Percentiles rank a stretch among this genome's conserved stretches.
Evolutionary conservation across 306 rosid genomes (phyloP).

Genomic region (Oemleria cerasiformis): DNA sequence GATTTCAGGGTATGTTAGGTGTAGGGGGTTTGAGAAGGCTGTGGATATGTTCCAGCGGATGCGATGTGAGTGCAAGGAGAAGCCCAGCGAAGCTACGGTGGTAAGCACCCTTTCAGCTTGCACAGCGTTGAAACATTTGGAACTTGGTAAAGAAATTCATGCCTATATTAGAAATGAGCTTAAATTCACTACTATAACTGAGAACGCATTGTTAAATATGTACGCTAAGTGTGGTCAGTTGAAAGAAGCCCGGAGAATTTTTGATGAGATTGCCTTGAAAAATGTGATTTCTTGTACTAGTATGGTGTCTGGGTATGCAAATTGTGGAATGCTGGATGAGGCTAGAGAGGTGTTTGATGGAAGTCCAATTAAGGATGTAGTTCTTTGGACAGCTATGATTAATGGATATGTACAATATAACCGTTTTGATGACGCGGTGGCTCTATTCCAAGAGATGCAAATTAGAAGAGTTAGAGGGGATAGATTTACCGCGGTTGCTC

Average conservation of each 20-base stretch:
- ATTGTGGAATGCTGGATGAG: constrained; percentile 53
- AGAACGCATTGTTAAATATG: constrained; percentile 57
- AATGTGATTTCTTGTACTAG: constrained; percentile 77
- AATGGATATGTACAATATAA: constrained; percentile 71
- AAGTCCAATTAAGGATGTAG: constrained; percentile 57
- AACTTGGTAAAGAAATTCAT: constrained; percentile 64
- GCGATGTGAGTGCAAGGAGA: constrained; percentile 42
- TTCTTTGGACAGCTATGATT: constrained; percentile 83
- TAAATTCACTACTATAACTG: constrained; percentile 39
- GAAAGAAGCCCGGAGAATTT: constrained; percentile 38
- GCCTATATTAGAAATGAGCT: constrained; percentile 42
- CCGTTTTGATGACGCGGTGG: constrained; percentile 53
- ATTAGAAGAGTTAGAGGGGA: constrained; percentile 47
- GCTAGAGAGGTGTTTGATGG: constrained; percentile 65
- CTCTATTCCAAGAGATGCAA: constrained; percentile 60
- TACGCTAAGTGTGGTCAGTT: constrained; percentile 60
- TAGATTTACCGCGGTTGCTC: constrained; percentile 53
- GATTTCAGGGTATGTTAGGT: constrained; percentile 58
- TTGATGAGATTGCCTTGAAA: constrained; percentile 42
- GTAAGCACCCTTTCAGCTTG: constrained; percentile 70
- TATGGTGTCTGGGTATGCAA: constrained; percentile 63
- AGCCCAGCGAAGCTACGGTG: constrained; percentile 56
- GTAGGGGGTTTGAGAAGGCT: constrained; percentile 51
- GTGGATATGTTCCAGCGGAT: constrained; percentile 39
- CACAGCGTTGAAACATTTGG: constrained; percentile 41